Evolutionary conservation across 2,329 filamentous ascomycete genomes (phyloP).

Genomic region (Microdochium trichocladiopsis): DNA sequence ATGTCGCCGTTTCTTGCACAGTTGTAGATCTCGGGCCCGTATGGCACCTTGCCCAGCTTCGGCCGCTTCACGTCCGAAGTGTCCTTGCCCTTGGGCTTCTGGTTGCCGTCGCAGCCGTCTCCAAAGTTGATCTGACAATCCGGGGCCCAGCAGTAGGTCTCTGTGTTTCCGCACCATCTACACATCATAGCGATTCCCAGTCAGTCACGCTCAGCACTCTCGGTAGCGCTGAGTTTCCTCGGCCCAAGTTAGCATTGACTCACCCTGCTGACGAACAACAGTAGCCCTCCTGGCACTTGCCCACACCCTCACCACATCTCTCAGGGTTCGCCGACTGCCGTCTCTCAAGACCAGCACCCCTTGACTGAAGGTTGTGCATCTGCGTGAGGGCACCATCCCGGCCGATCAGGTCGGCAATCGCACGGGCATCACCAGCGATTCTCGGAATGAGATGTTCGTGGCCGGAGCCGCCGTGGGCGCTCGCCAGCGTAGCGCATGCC

Average conservation of each 20-base stretch:
- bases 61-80: constrained; percentile 36
- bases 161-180: constrained; percentile 18
- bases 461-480: background rate
- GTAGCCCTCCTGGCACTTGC: constrained; percentile 8
- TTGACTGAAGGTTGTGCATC: background rate
- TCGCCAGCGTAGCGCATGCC: background rate
- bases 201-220: background rate
- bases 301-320: background rate
- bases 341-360: background rate
- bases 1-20: constrained; percentile 45
- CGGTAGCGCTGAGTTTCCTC: too few species aligned
- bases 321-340: background rate
- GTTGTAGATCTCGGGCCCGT: constrained; percentile 41
- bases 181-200: background rate
- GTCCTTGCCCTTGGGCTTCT: constrained; percentile 32
- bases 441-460: background rate
- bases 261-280: constrained; percentile 23
- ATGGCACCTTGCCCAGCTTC: constrained; percentile 37
- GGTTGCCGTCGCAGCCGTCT: constrained; percentile 38
- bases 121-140: constrained; percentile 33
- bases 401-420: background rate
- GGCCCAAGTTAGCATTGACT: too few species aligned
- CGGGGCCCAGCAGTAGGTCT: constrained; percentile 18
- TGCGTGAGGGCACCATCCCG: background rate
- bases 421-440: background rate